Evolutionary conservation across 1,284 basidiomycete genomes (phyloP).

Genomic region (Peniophora sp.): DNA sequence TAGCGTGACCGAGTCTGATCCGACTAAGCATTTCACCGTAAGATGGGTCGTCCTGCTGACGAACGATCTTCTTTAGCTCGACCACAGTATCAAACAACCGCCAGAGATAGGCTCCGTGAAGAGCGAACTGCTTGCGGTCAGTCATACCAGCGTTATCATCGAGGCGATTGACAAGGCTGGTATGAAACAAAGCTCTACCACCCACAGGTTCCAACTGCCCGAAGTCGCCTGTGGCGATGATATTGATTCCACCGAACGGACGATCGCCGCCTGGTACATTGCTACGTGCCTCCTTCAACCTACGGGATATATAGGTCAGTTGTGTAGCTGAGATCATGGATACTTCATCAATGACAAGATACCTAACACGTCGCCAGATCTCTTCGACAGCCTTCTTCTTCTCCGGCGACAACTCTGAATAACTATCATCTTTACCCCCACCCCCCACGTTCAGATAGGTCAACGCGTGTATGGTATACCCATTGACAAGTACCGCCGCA

Average conservation of each 20-base stretch:
- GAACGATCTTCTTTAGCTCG: neutral
- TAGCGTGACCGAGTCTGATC: neutral
- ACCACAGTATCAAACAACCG: neutral
- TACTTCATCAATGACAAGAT: conserved; percentile 1
- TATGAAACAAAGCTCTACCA: neutral
- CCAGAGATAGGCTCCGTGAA: conserved; percentile 2
- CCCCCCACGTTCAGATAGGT: neutral
- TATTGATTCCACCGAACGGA: conserved; percentile 10
- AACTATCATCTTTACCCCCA: neutral
- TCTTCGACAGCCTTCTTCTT: neutral
- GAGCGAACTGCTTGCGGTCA: neutral
- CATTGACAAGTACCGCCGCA: conserved; percentile 4
- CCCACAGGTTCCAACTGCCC: conserved; percentile 8
- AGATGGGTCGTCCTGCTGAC: neutral
- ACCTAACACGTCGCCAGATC: neutral
- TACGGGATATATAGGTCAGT: neutral
- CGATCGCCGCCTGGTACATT: neutral
- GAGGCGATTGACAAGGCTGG: neutral
- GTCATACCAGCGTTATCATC: neutral
- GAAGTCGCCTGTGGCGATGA: conserved; percentile 11
- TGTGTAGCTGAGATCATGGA: neutral
- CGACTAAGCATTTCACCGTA: neutral
- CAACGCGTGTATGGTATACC: conserved; percentile 9
- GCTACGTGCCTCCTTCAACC: neutral
- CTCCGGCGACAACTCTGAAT: neutral